phyloP scores from a whole-genome alignment of 352 stramenopile genomes.

The Phytophthora melonis region DNA sequence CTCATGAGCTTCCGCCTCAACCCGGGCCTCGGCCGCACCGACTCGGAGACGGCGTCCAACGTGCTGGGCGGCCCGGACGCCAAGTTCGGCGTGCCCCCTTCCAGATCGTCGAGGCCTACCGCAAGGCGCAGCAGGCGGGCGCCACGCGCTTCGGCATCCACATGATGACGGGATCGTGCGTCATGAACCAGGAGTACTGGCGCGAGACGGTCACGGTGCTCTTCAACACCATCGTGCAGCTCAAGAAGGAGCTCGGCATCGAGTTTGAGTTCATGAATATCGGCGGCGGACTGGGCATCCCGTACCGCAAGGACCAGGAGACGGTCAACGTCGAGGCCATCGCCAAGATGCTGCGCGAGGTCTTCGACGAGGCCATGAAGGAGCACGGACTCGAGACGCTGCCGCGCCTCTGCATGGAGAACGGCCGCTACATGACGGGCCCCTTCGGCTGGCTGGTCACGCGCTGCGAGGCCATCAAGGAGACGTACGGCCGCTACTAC shows the following conservation, averaged over 20 bases:
- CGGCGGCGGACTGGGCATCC: constrained; percentile 87
- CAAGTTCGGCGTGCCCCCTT: constrained; percentile 92
- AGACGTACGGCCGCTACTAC: constrained; percentile 88
- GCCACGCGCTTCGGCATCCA: constrained; percentile 91
- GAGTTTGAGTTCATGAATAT: constrained; percentile 95
- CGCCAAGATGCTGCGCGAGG: constrained; percentile 74
- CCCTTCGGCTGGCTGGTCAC: constrained; percentile 89
- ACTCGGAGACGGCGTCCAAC: constrained; percentile 92
- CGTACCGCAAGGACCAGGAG: constrained; percentile 82
- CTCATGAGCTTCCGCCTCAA: constrained; percentile 92
- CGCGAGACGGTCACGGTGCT: constrained; percentile 88
- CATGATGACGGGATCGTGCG: constrained; percentile 93
- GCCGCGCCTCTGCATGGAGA: constrained; percentile 89
- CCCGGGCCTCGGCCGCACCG: constrained; percentile 85
- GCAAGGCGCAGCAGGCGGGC: constrained; percentile 77
- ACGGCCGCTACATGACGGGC: constrained; percentile 90
- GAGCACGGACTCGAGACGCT: constrained; percentile 67
- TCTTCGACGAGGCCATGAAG: constrained; percentile 83
- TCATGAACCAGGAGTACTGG: constrained; percentile 92
- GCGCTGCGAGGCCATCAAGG: constrained; percentile 88
- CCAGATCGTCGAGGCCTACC: constrained; percentile 91
- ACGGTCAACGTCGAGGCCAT: constrained; percentile 76
- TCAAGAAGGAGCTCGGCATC: constrained; percentile 85
- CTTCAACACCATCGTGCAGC: constrained; percentile 82
- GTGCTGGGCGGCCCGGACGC: constrained; percentile 88